These are phyloP conservation scores for Backusella macrospora DNA, from an alignment of 192 early-diverging fungal genomes.

Conservation along the genomic window DNA sequence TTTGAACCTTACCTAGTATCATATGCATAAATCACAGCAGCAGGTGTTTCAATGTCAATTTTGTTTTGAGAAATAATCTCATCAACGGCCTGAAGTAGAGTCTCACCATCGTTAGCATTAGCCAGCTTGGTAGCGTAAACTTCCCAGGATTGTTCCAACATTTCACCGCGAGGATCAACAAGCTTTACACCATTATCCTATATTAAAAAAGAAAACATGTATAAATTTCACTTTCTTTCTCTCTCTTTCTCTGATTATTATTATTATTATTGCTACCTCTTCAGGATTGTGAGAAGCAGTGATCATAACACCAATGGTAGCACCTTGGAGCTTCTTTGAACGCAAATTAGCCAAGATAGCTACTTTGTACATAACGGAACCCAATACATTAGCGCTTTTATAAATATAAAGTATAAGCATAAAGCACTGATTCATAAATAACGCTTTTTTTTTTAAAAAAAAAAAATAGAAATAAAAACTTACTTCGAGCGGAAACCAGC, in stretches of 20 bases:
- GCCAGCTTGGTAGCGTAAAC: conserved; percentile 85
- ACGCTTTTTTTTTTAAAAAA: neutral
- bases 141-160: conserved; percentile 98
- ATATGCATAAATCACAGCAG: conserved; percentile 82
- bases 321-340: conserved; percentile 83
- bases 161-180: conserved; percentile 97
- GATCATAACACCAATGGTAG: conserved; percentile 94
- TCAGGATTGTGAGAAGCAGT: conserved; percentile 99
- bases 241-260: neutral
- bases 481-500: conserved; percentile 96
- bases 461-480: conserved; percentile 28
- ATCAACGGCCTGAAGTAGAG: conserved; percentile 62
- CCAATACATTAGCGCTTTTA: conserved; percentile 78
- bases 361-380: conserved; percentile 91
- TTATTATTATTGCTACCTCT: conserved; percentile 47
- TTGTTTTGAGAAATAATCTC: conserved; percentile 63
- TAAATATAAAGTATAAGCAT: conserved; percentile 8
- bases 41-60: conserved; percentile 70
- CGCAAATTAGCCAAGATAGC: conserved; percentile 91
- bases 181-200: conserved; percentile 98
- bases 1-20: conserved; percentile 78
- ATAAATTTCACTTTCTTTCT: neutral
- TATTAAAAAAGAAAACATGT: neutral
- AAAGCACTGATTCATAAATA: neutral
- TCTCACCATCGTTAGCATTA: conserved; percentile 75